A percentile compares a stretch with the other conserved stretches of the same genome.
Conservation (phyloP, 768 basidiomycete species). For the Trametes punicea region DNA sequence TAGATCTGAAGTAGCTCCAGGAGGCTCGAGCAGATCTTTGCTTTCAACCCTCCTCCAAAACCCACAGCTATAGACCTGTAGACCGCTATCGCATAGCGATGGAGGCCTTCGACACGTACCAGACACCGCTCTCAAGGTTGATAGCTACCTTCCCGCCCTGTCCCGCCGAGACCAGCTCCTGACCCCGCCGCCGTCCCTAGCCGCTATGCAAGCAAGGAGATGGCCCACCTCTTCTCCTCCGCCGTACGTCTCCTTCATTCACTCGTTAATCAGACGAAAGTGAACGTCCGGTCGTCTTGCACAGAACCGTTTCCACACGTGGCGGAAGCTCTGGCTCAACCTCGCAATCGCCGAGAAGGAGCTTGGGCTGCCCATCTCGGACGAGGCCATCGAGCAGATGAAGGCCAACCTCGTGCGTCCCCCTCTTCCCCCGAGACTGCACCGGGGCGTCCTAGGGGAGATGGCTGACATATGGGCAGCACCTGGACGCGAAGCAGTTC, state of each 20-base stretch:
- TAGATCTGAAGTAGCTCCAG: background rate
- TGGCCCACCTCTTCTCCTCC: conserved; percentile 95
- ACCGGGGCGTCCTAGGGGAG: background rate
- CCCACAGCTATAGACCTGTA: background rate
- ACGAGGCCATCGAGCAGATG: conserved; percentile 94
- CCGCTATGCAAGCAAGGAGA: conserved; percentile 99
- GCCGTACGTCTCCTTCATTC: conserved; percentile 55
- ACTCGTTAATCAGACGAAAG: background rate
- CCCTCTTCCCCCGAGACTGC: background rate
- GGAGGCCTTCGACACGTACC: conserved; percentile 71
- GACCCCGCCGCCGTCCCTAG: conserved; percentile 45
- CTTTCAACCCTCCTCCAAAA: background rate
- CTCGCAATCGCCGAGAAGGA: conserved; percentile 96
- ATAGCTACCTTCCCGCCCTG: background rate
- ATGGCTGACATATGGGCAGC: conserved; percentile 37
- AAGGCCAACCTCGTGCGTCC: conserved; percentile 75
- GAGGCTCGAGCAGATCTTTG: background rate
- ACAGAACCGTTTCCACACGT: conserved; percentile 92
- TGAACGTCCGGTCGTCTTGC: background rate
- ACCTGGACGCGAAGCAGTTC: conserved; percentile 86
- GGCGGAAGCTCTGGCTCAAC: conserved; percentile 94
- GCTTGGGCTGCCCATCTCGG: conserved; percentile 85
- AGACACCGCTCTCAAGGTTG: conserved; percentile 80
- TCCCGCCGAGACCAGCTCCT: conserved; percentile 1
- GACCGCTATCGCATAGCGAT: conserved; percentile 32